Base-by-base conservation (phyloP, 495 filamentous ascomycete species). In the Hyaloscypha hepaticicola region DNA sequence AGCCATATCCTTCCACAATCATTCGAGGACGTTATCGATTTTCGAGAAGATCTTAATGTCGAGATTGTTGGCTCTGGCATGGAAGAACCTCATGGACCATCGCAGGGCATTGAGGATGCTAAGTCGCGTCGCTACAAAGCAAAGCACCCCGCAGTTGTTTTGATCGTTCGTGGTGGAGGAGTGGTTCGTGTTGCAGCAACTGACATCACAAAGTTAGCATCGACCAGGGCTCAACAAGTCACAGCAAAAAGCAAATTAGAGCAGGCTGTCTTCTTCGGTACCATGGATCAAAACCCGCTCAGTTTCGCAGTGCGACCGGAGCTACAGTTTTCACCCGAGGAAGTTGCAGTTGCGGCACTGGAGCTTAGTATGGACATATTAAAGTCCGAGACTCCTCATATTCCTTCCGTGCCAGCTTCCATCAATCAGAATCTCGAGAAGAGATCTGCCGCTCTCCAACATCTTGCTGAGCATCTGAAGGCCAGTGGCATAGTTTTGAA, bases 231-330 rank as follows among this genome's bases (percentile, higher is more conserved):
- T 1, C 83, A 82, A 5, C 72, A 78, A 63, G 80, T 94, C 22
- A 92, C 91, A 1, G 89, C 90, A 8, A 92, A 90, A 72, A 90
- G 86, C 72, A 97, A 94, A 74, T 81, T 99, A 50, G 92, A 97
- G 70, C 94, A 98, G 73, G 94, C 94, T 16, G 87, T 97, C 3
- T 97, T 96, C 77, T 98, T 90, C 73, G 92, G 93, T 1, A 85
- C 84, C 24, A 86, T 92, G 74, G 80, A 83, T 51, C 84, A 88
- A 67, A 97, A 95, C 68, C 88, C 92, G 11, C 77, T 99, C 29
- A 86, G 91, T 66, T 89, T 99, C 64, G 79, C 85, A 55, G 83
- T 85, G 31, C 82, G 83, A 55, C 77, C 83, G 26, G 84, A 85
- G 45, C 77, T 86, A 22, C 76, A 80, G 25, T 97, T 92, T 66